Percentiles rank a stretch among this genome's conserved stretches.
Evolutionary conservation across 306 rosid species (phyloP).

Genomic region (Cucurbita ficifolia): DNA sequence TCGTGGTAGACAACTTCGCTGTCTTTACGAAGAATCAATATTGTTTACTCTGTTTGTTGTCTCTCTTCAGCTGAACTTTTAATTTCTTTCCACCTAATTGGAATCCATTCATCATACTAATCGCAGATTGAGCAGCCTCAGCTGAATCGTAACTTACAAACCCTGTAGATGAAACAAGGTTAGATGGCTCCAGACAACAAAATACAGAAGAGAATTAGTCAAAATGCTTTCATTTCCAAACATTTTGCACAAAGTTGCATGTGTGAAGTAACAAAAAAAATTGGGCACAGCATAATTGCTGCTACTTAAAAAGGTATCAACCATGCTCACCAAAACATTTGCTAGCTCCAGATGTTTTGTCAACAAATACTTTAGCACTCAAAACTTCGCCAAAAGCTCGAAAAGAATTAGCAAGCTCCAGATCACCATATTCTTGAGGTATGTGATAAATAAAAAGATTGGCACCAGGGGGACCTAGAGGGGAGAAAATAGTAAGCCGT

Average conservation of each 20-base stretch:
- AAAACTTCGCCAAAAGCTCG: conserved; percentile 82
- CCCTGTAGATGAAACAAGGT: conserved; percentile 41
- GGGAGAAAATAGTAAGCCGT: not conserved
- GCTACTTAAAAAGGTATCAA: not conserved
- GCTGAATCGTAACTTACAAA: conserved; percentile 90
- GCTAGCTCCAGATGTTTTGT: conserved; percentile 95
- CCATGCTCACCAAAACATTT: conserved; percentile 83
- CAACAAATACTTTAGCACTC: conserved; percentile 95
- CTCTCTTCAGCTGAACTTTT: conserved; percentile 99
- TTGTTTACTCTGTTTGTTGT: conserved; percentile 51
- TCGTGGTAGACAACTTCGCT: conserved; percentile 19
- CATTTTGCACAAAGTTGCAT: not conserved
- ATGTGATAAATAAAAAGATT: conserved; percentile 95
- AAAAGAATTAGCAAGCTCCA: conserved; percentile 76
- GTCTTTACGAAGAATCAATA: conserved; percentile 41
- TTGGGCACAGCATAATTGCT: not conserved
- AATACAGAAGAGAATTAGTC: not conserved
- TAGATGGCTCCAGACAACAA: conserved; percentile 7
- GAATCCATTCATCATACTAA: conserved; percentile 72
- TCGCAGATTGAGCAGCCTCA: conserved; percentile 82
- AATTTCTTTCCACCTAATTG: conserved; percentile 89
- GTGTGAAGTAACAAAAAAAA: not conserved
- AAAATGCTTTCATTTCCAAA: too few species aligned
- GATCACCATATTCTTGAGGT: conserved; percentile 96
- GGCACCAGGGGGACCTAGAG: conserved; percentile 91